Percentiles rank a stretch among this genome's conserved stretches.
These are phyloP conservation scores for Pseudogymnoascus sp. DNA, from an alignment of 2,329 filamentous ascomycete genomes.

Conservation along the genomic window DNA sequence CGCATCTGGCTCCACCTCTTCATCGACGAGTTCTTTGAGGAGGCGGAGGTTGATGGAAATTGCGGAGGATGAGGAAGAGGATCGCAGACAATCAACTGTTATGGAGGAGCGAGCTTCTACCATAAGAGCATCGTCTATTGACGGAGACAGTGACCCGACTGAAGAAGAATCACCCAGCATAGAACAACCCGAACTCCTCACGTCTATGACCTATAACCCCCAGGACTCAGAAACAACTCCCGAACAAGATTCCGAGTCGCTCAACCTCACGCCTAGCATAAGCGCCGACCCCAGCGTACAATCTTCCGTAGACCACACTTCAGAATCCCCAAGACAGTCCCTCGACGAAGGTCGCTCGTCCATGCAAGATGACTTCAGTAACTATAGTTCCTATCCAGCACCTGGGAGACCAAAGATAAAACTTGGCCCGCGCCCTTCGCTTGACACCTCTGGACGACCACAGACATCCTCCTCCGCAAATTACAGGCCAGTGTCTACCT, in stretches of 20 bases:
- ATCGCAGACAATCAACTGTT: conserved; percentile 51
- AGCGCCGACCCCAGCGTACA: conserved; percentile 2
- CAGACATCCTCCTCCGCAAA: conserved; percentile 51
- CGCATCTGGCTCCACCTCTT: conserved; percentile 75
- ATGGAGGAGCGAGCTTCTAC: conserved; percentile 34
- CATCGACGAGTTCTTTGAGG: conserved; percentile 71
- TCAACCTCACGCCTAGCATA: conserved; percentile 7
- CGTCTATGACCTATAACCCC: background rate
- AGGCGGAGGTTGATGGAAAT: conserved; percentile 80
- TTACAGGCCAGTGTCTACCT: conserved; percentile 64
- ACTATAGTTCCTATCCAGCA: conserved; percentile 37
- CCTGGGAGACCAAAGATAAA: conserved; percentile 74
- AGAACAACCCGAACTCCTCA: background rate
- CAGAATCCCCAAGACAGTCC: conserved; percentile 17
- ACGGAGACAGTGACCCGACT: background rate
- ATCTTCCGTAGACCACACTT: background rate
- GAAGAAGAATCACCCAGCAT: background rate
- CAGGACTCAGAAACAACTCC: background rate
- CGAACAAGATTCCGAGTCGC: background rate
- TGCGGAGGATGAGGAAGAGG: conserved; percentile 83
- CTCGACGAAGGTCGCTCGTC: conserved; percentile 27
- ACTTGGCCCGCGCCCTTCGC: conserved; percentile 74
- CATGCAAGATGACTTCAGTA: conserved; percentile 43
- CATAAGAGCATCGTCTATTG: conserved; percentile 20
- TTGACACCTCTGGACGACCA: conserved; percentile 51